Evolutionary conservation across 805 yeast genomes (phyloP), one percentile per base, ranked within the genome.

Genomic region (Saturnispora hagleri): DNA sequence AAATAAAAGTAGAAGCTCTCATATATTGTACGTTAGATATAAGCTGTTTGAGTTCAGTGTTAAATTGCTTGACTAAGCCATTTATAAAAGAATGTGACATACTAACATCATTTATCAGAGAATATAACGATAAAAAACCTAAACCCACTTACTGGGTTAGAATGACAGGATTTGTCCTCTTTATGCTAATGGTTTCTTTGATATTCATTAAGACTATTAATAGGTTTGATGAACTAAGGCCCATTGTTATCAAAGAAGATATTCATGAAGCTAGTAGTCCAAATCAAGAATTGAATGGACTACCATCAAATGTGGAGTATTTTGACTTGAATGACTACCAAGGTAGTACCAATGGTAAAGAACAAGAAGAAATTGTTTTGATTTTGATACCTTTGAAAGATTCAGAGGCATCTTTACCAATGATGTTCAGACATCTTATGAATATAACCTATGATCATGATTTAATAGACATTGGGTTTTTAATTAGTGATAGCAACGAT

Each of bases 361-460:
- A 57, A 8, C 65, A 74, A 17, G 77, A 80, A 13, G 95, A 88
- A 56, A 77, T 81, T 46, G 80, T 88, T 13, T 69, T 88, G 51
- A 68, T 89, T 48, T 73, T 84, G 55, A 76, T 88, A 61, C 96
- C 96, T 9, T 69, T 88, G 55, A 73, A 95, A 66, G 84, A 88
- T 61, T 95, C 96, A 0, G 85, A 79, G 59, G 72, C 76, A 28
- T 90, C 86, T 20, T 69, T 88, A 55, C 89, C 93, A 12, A 72
- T 87, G 72, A 88, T 89, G 75, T 87, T 89, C 69, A 82, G 83
- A 61, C 86, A 88, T 67, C 70, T 88, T 67, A 86, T 85, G 91
- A 87, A 88, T 65, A 71, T 88, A 67, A 86, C 95, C 1, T 88
- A 88, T 63, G 89, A 86, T 51, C 96, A 89, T 63, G 75, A 78